Evolutionary conservation across 2,329 filamentous ascomycete genomes (phyloP).

Genomic region (Chaetomiaceae sp.): DNA sequence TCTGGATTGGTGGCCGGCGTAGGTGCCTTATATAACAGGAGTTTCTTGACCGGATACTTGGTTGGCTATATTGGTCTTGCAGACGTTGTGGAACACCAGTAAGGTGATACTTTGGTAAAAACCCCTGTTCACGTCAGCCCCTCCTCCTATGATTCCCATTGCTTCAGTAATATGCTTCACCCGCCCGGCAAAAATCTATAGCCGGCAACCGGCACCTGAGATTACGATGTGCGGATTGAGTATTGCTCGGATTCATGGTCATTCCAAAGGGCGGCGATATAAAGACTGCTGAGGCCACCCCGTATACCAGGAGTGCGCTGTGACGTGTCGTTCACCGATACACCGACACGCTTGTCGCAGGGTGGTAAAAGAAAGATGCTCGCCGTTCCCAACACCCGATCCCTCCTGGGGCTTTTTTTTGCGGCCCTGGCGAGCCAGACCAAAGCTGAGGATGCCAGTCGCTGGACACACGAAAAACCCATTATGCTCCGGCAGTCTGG

Average conservation of each 20-base stretch:
- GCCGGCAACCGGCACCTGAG: not conserved
- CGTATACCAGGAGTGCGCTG: no score
- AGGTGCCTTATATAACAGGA: no score
- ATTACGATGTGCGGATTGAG: not conserved
- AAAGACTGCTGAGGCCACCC: no score
- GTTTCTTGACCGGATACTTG: no score
- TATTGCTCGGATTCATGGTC: not conserved
- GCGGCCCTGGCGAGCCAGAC: not conserved
- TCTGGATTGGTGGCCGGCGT: no score
- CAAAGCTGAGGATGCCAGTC: not conserved
- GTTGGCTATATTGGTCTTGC: no score
- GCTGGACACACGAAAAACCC: constrained; percentile 14
- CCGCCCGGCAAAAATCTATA: constrained; percentile 1
- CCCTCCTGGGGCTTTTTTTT: not conserved
- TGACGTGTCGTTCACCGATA: no score
- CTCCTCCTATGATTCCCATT: not conserved
- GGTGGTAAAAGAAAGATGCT: not conserved
- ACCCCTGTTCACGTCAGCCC: not conserved
- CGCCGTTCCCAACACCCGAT: not conserved
- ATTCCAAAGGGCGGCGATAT: not conserved
- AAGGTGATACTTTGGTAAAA: not conserved
- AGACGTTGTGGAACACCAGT: not conserved
- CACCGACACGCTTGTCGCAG: not conserved
- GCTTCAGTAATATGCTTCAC: not conserved
- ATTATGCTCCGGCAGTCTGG: constrained; percentile 32